Evolutionary conservation across 495 filamentous ascomycete genomes (phyloP), one percentile per base, ranked within the genome.

Genomic region (Penicillium alfredii): DNA sequence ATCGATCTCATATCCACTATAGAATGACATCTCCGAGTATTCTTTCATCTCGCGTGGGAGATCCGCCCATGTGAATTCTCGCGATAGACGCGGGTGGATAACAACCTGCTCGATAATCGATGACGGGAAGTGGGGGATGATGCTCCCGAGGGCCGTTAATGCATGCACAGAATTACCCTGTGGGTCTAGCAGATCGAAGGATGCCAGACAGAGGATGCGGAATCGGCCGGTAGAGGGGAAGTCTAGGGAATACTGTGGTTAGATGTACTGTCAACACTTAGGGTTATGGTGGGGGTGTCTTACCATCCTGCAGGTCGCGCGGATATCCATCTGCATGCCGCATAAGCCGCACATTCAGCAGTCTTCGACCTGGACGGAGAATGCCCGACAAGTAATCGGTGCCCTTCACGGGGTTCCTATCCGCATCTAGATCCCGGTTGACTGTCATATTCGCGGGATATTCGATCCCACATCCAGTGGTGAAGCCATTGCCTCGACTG

Each of bases 1-100:
- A 53, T 76, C 84, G 8, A 84, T 67, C 47, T 78, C 78, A 22
- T 71, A 66, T 35, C 82, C 84, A 41, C 81, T 79, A 63, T 78
- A 82, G 8, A 81, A 81, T 0, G 56, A 52, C 44, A 72, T 69
- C 42, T 74, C 60, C 11, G 75, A 70, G 34, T 69, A 76, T 5
- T 75, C 66, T 47, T 78, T 77, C 34, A 81, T 54, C 10, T 78
- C 60, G 1, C 60, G 56, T 1, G 77, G 79, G 8, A 84, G 66
- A 33, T 82, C 75, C 10, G 70, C 47, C 44, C 83, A 66, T 40
- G 77, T 72, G 20, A 73, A 69, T 0, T 71, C 57, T 1, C 36
- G 59, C 5, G 72, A 40, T 15, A 69, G 61, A 3, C 70, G 63
- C 0, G 73, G 71, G 40, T 85, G 81, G 8, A 84, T 60, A 1